Conservation (phyloP, 2,329 filamentous ascomycete genomes). For the Sordariomycetes sp. region DNA sequence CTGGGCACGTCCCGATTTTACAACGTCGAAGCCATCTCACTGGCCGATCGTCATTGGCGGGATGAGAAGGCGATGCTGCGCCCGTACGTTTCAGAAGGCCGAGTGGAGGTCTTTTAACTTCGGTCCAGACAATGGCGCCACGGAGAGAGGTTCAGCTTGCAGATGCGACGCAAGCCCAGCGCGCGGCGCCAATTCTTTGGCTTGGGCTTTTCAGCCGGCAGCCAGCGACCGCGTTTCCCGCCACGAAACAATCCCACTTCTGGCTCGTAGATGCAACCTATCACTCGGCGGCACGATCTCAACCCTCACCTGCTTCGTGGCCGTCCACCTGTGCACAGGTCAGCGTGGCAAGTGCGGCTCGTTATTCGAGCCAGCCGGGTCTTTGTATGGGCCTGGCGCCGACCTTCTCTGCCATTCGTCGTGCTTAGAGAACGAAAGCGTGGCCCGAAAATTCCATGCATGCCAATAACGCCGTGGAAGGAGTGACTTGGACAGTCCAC, state of each 20-base stretch:
- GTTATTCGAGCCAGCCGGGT: neutral
- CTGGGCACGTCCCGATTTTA: too few species aligned
- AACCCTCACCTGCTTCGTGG: neutral
- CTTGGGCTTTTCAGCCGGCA: neutral
- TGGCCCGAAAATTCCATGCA: neutral
- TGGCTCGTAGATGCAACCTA: neutral
- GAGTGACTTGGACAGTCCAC: too few species aligned
- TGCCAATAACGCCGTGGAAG: neutral
- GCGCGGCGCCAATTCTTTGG: neutral
- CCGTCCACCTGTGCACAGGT: neutral
- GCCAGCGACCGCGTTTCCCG: neutral
- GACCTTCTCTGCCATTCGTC: neutral
- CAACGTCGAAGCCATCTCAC: too few species aligned
- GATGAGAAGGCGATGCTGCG: too few species aligned
- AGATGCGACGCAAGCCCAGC: too few species aligned
- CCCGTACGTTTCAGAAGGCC: too few species aligned
- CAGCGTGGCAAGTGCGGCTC: neutral
- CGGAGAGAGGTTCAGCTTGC: too few species aligned
- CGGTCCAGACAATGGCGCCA: too few species aligned
- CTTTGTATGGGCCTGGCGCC: neutral
- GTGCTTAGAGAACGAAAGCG: neutral
- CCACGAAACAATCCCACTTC: neutral
- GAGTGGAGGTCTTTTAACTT: too few species aligned
- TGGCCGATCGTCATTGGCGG: too few species aligned
- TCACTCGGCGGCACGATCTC: neutral